Conservation (phyloP, 108 stramenopile species). For the Nitzschia palea region DNA sequence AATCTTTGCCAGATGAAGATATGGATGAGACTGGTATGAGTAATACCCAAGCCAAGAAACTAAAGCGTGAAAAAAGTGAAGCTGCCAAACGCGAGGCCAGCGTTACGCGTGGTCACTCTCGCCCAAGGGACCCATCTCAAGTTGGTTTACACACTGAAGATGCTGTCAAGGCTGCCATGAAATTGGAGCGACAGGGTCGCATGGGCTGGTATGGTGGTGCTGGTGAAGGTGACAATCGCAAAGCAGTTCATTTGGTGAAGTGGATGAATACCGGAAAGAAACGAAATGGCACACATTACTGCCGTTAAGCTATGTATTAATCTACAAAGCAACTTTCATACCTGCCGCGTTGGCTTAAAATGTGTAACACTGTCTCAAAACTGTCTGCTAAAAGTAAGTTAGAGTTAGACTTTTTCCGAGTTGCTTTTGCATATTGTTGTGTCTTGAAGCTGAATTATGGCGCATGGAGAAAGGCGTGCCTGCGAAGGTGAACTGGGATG, state of each 20-base stretch:
- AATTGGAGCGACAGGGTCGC: conserved; percentile 67
- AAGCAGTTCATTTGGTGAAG: conserved; percentile 85
- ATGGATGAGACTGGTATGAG: conserved; percentile 62
- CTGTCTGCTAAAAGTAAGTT: too few relatives aligned
- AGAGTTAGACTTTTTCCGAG: too few relatives aligned
- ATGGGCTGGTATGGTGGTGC: conserved; percentile 63
- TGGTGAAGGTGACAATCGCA: conserved; percentile 88
- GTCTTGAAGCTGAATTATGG: conserved; percentile 28
- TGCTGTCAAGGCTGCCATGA: conserved; percentile 63
- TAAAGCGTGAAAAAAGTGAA: conserved; percentile 59
- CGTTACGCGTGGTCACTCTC: conserved; percentile 71
- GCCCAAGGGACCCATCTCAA: conserved; percentile 77
- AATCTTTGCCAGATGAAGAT: conserved; percentile 42
- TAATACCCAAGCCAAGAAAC: conserved; percentile 74
- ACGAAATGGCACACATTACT: conserved; percentile 84
- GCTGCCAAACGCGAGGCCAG: conserved; percentile 57
- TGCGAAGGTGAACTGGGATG: conserved; percentile 12
- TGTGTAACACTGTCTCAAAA: too few relatives aligned
- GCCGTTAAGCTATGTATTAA: conserved; percentile 52
- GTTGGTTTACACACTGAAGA: conserved; percentile 76
- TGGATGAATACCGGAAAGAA: conserved; percentile 95
- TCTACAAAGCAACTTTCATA: too few relatives aligned
- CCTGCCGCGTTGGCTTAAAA: too few relatives aligned
- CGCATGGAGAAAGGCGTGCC: conserved; percentile 1
- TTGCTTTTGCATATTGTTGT: too few relatives aligned